Percentiles rank a stretch among this genome's conserved stretches.
Evolutionary conservation across 1,284 basidiomycete genomes (phyloP).

Genomic region (Sporisorium reilianum): DNA sequence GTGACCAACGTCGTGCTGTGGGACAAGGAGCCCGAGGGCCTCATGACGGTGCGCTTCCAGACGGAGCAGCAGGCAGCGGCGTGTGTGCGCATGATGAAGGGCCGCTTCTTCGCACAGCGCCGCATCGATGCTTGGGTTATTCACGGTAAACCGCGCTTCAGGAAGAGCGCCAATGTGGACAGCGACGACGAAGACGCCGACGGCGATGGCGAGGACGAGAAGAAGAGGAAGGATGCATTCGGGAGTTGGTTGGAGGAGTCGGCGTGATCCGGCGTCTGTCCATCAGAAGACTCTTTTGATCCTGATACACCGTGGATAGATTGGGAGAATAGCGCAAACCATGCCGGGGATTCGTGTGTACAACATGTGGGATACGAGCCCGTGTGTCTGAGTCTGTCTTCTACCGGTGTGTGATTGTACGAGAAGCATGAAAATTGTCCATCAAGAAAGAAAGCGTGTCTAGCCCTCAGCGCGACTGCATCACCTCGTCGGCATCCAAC

Average conservation of each 20-base stretch:
- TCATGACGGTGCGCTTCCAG: slow-evolving; percentile 96
- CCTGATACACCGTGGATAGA: slow-evolving; percentile 1
- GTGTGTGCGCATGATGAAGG: slow-evolving; percentile 95
- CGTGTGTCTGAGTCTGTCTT: not conserved
- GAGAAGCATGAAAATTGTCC: not conserved
- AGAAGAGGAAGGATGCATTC: slow-evolving; percentile 28
- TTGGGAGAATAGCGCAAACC: not conserved
- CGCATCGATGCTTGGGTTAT: slow-evolving; percentile 84
- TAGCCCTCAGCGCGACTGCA: slow-evolving; percentile 21
- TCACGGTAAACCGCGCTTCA: slow-evolving; percentile 83
- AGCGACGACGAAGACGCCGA: slow-evolving; percentile 37
- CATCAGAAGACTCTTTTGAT: not conserved
- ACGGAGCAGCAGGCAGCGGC: slow-evolving; percentile 87
- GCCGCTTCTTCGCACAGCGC: slow-evolving; percentile 88
- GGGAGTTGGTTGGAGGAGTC: slow-evolving; percentile 23
- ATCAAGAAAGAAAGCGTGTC: not conserved
- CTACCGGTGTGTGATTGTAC: not conserved
- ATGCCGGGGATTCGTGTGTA: not conserved
- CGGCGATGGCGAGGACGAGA: slow-evolving; percentile 13
- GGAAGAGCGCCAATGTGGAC: slow-evolving; percentile 72
- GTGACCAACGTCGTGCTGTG: slow-evolving; percentile 97
- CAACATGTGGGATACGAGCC: not conserved
- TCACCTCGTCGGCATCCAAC: slow-evolving; percentile 34
- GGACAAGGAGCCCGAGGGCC: slow-evolving; percentile 92
- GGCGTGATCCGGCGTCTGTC: not conserved